A percentile compares a stretch with the other conserved stretches of the same genome.
phyloP scores from a whole-genome alignment of 2,329 filamentous ascomycete genomes.

The Mollisia scopiformis region DNA sequence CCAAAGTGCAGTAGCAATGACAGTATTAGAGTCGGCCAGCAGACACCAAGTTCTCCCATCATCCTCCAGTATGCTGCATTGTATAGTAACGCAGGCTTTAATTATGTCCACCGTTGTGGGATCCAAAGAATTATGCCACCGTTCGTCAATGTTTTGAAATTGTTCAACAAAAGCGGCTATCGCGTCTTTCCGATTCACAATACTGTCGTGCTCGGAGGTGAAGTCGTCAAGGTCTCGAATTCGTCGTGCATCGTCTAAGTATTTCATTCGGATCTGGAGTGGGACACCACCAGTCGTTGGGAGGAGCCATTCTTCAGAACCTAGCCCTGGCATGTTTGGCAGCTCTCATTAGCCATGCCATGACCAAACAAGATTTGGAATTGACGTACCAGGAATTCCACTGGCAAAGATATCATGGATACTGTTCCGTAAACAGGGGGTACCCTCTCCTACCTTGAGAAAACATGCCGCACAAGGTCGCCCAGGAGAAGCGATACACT shows the following conservation, averaged over 20 bases:
- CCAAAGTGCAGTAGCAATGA: background rate
- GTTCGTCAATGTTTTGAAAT: background rate
- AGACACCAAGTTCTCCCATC: background rate
- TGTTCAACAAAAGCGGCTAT: background rate
- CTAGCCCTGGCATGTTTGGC: background rate
- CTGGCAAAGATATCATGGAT: background rate
- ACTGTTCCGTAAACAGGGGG: background rate
- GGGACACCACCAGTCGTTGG: background rate
- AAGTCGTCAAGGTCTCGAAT: background rate
- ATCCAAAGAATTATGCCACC: background rate
- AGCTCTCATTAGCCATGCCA: background rate
- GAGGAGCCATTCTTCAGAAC: background rate
- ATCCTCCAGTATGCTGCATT: background rate
- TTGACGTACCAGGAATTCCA: background rate
- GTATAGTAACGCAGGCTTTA: background rate
- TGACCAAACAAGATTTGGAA: background rate
- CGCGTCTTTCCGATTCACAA: background rate
- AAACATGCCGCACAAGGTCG: background rate
- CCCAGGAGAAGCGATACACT: background rate
- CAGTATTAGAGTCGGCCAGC: background rate
- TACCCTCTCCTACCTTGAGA: background rate
- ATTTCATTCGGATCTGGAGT: background rate
- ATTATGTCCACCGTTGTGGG: background rate
- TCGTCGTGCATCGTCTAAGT: background rate
- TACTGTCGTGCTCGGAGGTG: background rate